Evolutionary conservation across 495 filamentous ascomycete species (phyloP), one percentile per base, ranked within the genome.

Genomic region (Friedmanniomyces simplex): DNA sequence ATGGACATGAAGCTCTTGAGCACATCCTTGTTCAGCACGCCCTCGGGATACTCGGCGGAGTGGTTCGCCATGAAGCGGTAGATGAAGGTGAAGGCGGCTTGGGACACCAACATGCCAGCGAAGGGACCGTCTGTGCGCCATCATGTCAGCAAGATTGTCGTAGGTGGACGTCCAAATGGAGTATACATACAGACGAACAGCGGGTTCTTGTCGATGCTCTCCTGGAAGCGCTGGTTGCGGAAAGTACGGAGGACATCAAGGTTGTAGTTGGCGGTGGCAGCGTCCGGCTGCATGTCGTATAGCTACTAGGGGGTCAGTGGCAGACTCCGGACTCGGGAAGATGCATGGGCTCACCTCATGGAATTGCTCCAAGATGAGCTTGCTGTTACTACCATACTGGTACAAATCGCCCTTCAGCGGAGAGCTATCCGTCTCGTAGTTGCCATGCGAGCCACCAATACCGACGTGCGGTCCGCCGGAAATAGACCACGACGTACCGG

Each of bases 401-500:
- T 58, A 47, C 8, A 64, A 48, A 50, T 83, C 79, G 14, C 73
- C 73, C 13, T 76, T 73, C 0, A 77, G 78, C 10, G 79, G 72
- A 36, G 79, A 82, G 13, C 69, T 74, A 63, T 85, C 80, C 5
- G 70, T 61, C 66, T 83, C 80, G 61, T 77, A 77, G 32, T 78
- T 76, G 63, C 77, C 80, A 62, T 82, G 81, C 3, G 73, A 78
- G 49, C 76, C 76, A 43, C 69, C 71, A 6, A 83, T 66, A 21
- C 79, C 77, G 43, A 68, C 64, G 16, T 76, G 74, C 55, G 34
- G 52, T 45, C 63, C 67, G 10, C 57, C 68, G 8, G 63, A 64
- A 37, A 72, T 71, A 8, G 64, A 68, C 42, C 64, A 69, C 39
- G 30, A 48, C 6, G 32, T 55, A 5, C 72, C 60, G 54, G 79